phyloP scores from a whole-genome alignment of 371 early-diverging fungal species.

The Syncephalastrum contaminatum region DNA sequence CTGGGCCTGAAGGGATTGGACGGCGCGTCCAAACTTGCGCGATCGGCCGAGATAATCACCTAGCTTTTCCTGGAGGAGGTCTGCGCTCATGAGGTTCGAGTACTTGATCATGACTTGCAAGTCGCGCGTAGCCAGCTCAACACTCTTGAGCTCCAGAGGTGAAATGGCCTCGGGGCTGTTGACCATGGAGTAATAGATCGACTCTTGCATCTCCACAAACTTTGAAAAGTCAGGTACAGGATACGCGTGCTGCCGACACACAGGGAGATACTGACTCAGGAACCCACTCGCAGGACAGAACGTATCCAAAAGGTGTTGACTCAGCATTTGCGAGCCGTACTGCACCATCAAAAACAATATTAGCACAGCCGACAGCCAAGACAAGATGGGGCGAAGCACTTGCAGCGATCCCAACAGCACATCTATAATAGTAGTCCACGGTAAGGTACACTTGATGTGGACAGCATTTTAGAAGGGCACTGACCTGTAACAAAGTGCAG shows the following conservation, averaged over 20 bases:
- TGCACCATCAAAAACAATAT: too few relatives aligned
- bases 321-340: too few relatives aligned
- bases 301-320: too few relatives aligned
- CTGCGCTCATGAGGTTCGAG: conserved; percentile 30
- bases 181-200: conserved; percentile 37
- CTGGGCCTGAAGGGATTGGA: conserved; percentile 32
- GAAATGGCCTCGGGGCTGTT: conserved; percentile 30
- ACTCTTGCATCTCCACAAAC: conserved; percentile 43
- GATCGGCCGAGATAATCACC: conserved; percentile 38
- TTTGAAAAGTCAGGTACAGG: conserved; percentile 46
- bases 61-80: conserved; percentile 33
- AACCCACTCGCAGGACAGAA: too few relatives aligned
- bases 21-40: conserved; percentile 32
- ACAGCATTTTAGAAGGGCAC: too few relatives aligned
- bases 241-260: neutral
- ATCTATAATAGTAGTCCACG: too few relatives aligned
- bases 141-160: conserved; percentile 39
- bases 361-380: too few relatives aligned
- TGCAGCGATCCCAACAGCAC: too few relatives aligned
- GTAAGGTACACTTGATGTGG: too few relatives aligned
- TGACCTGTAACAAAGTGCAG: too few relatives aligned
- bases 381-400: too few relatives aligned
- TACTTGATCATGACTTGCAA: conserved; percentile 44
- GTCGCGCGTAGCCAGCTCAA: conserved; percentile 48
- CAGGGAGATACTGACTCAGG: too few relatives aligned